Evolutionary conservation across 768 basidiomycete species (phyloP), one percentile per base, ranked within the genome.

Genomic region (Serendipita sp.): DNA sequence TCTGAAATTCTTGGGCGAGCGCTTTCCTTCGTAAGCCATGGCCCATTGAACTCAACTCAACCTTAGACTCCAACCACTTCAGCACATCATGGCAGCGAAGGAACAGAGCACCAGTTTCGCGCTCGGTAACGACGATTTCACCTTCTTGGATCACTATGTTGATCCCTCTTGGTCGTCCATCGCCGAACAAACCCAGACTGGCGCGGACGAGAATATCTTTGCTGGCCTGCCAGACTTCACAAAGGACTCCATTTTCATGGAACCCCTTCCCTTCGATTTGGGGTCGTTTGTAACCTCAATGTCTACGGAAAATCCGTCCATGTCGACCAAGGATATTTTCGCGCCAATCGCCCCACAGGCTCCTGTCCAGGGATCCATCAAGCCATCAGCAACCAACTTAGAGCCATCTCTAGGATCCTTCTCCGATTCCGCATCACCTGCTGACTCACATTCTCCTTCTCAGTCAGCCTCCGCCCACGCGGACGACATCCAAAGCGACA

Each of bases 231-330:
- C 55, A 29, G 55, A 60, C 36, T 60, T 60, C 33, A 37, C 55
- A 60, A 60, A 60, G 29, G 55, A 60, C n/a, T 11, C 16, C 16
- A 31, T 60, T n/a, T 60, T 60, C 36, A n/a, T 60, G 16, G 55
- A 60, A 34, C 55, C 55, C n/a, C 55, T 60, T 60, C 55, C 55
- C 18, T 60, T 60, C 36, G 55, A 60, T 60, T n/a, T 60, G 55
- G 55, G 55, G 8, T 27, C 55, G 16, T 60, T 33, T 60, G 33
- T 60, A 8, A 60, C 18, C 36, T 37, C 55, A 8, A 60, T 60
- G 55, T 27, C 27, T 34, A 29, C 55, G 10, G 55, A 60, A n/a
- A 60, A 36, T 36, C 27, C 55, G 27, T 60, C 55, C 33, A 60
- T 60, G 27, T 60, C 55, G 1, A 60, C 55, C 55, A 60, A 60